Conservation (phyloP, 805 yeast species). For the Yarrowia divulgata region DNA sequence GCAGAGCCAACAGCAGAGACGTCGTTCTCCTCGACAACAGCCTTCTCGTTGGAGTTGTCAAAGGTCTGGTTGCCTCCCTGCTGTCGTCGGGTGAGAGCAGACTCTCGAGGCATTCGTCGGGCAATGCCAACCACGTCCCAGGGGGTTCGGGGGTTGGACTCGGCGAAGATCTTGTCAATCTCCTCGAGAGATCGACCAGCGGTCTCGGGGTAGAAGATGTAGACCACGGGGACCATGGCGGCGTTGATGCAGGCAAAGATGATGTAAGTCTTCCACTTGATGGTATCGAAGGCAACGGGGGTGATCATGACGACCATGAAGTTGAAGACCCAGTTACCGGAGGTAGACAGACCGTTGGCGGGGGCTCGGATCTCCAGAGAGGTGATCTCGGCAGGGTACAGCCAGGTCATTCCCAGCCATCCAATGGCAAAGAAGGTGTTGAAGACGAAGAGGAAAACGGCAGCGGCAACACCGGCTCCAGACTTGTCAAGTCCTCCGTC, state of each 20-base stretch:
- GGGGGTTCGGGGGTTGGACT: slow-evolving; percentile 52
- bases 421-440: slow-evolving; percentile 39
- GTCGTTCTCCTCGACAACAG: slow-evolving; percentile 28
- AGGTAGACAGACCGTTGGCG: slow-evolving; percentile 37
- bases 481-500: slow-evolving; percentile 31
- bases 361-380: slow-evolving; percentile 37
- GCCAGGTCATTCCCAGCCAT: slow-evolving; percentile 36
- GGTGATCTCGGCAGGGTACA: slow-evolving; percentile 38
- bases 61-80: slow-evolving; percentile 42
- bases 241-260: slow-evolving; percentile 39
- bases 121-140: slow-evolving; percentile 56
- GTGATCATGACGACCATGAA: slow-evolving; percentile 38
- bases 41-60: slow-evolving; percentile 26
- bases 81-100: slow-evolving; percentile 30
- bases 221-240: slow-evolving; percentile 39
- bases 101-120: slow-evolving; percentile 52
- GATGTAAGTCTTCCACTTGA: slow-evolving; percentile 34
- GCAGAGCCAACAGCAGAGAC: slow-evolving; percentile 33
- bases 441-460: slow-evolving; percentile 36
- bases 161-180: slow-evolving; percentile 39
- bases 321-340: slow-evolving; percentile 36
- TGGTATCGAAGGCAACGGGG: slow-evolving; percentile 35
- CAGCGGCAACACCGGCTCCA: slow-evolving; percentile 28
- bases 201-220: slow-evolving; percentile 40
- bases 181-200: slow-evolving; percentile 38